phyloP scores from a whole-genome alignment of 176 grass and related monocot genomes.

The Cenchrus fungigraminus region DNA sequence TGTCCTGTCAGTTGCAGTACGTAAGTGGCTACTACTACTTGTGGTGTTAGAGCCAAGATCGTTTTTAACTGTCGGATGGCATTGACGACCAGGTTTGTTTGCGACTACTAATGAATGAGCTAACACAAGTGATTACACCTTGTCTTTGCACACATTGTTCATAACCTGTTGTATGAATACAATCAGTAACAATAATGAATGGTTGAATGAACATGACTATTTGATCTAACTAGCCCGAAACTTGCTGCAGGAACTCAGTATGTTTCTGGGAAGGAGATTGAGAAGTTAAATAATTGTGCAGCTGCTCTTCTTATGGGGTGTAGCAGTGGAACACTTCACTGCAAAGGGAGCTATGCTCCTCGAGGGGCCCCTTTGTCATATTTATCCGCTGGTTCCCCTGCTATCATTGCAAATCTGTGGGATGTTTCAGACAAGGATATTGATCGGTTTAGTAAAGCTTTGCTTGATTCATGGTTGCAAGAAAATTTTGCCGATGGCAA shows the following conservation, averaged over 20 bases:
- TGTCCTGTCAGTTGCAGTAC: neutral
- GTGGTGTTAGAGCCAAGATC: neutral
- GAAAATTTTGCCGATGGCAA: slow-evolving; percentile 27
- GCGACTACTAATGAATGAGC: neutral
- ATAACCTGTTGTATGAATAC: neutral
- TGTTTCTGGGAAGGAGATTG: slow-evolving; percentile 71
- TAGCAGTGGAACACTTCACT: slow-evolving; percentile 72
- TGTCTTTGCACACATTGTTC: neutral
- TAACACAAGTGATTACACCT: neutral
- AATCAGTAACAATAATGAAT: neutral
- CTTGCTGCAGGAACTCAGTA: slow-evolving; percentile 79
- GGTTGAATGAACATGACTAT: slow-evolving; percentile 3
- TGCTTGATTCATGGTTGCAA: slow-evolving; percentile 83
- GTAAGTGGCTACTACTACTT: slow-evolving; percentile 19
- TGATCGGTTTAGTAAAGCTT: slow-evolving; percentile 72
- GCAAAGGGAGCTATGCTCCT: slow-evolving; percentile 73
- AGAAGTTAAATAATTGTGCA: slow-evolving; percentile 74
- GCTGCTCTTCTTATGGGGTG: slow-evolving; percentile 98
- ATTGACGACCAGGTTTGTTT: neutral
- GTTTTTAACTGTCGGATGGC: neutral
- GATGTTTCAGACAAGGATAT: slow-evolving; percentile 86
- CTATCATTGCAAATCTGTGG: slow-evolving; percentile 80
- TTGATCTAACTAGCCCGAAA: slow-evolving; percentile 19
- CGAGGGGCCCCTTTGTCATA: slow-evolving; percentile 79
- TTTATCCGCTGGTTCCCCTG: slow-evolving; percentile 79